A percentile compares a stretch with the other conserved stretches of the same genome.
Evolutionary conservation across 129 eudicot species (phyloP).

Genomic region (Artemisia argyi): DNA sequence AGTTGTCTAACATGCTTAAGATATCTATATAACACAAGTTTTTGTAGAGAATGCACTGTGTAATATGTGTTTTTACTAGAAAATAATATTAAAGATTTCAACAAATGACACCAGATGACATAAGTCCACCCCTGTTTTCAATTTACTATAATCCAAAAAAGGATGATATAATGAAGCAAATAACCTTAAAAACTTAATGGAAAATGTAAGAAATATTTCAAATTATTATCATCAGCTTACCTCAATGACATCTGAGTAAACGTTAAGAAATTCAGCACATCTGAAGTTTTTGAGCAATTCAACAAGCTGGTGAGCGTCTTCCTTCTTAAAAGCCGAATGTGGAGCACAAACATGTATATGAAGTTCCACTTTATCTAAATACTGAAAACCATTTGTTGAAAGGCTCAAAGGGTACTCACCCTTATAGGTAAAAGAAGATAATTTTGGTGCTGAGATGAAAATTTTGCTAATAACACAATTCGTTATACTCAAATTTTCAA

Average conservation of each 20-base stretch:
- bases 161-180: not conserved
- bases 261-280: constrained; percentile 12
- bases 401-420: constrained; percentile 17
- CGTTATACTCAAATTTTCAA: constrained; percentile 7
- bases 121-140: not conserved
- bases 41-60: too few species aligned
- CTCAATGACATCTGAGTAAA: constrained; percentile 11
- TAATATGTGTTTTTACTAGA: too few species aligned
- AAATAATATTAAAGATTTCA: too few species aligned
- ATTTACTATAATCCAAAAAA: not conserved
- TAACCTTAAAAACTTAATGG: not conserved
- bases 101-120: too few species aligned
- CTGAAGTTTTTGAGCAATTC: constrained; percentile 11
- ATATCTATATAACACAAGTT: not conserved
- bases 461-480: constrained; percentile 5
- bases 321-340: not conserved
- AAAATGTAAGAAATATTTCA: not conserved
- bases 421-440: constrained; percentile 6
- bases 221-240: constrained; percentile 5
- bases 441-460: constrained; percentile 19
- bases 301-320: constrained; percentile 14
- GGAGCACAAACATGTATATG: constrained; percentile 4
- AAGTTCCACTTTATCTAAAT: constrained; percentile 22
- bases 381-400: not conserved
- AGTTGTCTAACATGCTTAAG: not conserved